A percentile compares a stretch with the other conserved stretches of the same genome.
phyloP scores from a whole-genome alignment of 176 grass and related monocot species.

The Carex kokanica region DNA sequence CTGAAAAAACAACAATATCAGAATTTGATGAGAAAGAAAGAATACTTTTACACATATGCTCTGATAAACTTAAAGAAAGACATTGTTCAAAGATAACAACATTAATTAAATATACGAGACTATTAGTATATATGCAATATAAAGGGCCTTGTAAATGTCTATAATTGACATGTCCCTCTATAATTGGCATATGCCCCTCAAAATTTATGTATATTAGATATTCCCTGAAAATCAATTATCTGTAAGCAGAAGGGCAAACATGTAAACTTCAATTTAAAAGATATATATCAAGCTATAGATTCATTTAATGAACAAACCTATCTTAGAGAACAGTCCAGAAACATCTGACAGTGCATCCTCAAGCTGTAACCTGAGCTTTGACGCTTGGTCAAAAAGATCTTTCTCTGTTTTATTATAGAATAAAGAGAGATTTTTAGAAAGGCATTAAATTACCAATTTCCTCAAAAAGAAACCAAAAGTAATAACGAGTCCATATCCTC shows the following conservation, averaged over 20 bases:
- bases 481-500: too few relatives aligned
- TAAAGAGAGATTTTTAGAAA: constrained; percentile 9
- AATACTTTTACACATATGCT: not conserved
- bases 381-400: constrained; percentile 49
- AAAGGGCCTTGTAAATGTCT: not conserved
- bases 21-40: not conserved
- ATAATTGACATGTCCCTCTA: not conserved
- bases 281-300: not conserved
- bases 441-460: not conserved
- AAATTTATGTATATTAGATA: not conserved
- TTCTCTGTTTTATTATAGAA: constrained; percentile 44
- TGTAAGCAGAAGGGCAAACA: constrained; percentile 17
- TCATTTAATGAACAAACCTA: constrained; percentile 43
- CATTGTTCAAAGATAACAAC: not conserved
- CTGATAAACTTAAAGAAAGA: not conserved
- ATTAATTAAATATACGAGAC: not conserved
- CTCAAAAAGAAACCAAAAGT: constrained; percentile 11
- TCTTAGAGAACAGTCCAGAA: constrained; percentile 75
- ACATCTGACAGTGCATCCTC: constrained; percentile 58
- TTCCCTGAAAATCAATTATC: not conserved
- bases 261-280: not conserved
- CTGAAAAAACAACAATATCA: constrained; percentile 41
- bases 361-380: constrained; percentile 51
- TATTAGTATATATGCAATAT: not conserved
- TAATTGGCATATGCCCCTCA: not conserved